Percentiles rank a stretch among this genome's conserved stretches.
Conservation (phyloP, 2,329 filamentous ascomycete genomes). For the Fusarium sororula region DNA sequence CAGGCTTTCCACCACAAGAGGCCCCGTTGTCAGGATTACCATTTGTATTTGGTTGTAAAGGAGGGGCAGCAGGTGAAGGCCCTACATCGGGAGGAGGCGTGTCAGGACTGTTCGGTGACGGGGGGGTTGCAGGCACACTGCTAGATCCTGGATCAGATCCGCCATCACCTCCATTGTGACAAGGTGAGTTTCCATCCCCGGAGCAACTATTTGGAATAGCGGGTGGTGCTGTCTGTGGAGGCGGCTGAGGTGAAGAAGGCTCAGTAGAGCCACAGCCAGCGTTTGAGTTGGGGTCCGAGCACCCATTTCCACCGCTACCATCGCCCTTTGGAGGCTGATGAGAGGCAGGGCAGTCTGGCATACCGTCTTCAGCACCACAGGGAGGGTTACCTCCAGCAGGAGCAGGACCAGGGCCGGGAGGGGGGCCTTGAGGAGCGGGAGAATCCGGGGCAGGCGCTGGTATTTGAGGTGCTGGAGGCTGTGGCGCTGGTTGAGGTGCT, state of each 20-base stretch:
- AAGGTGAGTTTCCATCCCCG: neutral
- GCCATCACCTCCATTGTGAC: neutral
- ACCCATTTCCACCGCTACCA: neutral
- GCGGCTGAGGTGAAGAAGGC: neutral
- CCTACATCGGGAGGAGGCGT: neutral
- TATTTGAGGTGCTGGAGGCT: neutral
- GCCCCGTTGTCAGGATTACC: neutral
- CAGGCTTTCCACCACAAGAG: neutral
- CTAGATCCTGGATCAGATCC: neutral
- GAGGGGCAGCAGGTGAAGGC: neutral
- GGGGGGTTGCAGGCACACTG: neutral
- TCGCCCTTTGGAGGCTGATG: neutral
- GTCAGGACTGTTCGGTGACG: neutral
- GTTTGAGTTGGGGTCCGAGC: neutral
- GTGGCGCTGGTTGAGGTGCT: neutral
- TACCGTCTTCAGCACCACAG: neutral
- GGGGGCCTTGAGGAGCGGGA: neutral
- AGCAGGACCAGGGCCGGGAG: neutral
- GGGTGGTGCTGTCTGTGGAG: neutral
- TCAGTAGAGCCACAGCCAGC: neutral
- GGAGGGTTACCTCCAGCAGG: neutral
- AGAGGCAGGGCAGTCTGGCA: neutral
- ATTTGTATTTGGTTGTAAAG: neutral
- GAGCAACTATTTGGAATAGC: neutral
- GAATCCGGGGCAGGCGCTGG: neutral